Evolutionary conservation across 1,284 basidiomycete genomes (phyloP).

Genomic region (Coniferiporia sulphurascens): DNA sequence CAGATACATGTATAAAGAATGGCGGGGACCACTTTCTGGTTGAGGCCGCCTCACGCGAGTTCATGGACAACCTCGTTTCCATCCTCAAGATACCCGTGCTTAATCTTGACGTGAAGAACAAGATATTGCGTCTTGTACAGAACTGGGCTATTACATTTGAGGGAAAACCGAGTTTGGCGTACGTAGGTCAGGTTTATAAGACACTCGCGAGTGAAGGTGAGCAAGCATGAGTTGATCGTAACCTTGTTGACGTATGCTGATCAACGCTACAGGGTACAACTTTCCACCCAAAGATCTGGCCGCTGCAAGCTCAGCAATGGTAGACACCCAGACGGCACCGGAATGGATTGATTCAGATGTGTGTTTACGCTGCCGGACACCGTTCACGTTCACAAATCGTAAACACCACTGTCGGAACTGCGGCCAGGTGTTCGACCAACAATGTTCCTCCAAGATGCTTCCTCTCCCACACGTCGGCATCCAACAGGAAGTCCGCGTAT

Average conservation of each 20-base stretch:
- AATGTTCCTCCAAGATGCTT: slow-evolving; percentile 84
- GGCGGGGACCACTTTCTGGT: slow-evolving; percentile 89
- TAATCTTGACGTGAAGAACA: slow-evolving; percentile 82
- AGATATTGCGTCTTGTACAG: slow-evolving; percentile 78
- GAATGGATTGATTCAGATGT: slow-evolving; percentile 97
- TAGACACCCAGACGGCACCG: slow-evolving; percentile 84
- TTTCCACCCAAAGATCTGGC: slow-evolving; percentile 80
- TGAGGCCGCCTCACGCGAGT: slow-evolving; percentile 84
- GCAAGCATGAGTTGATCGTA: slow-evolving; percentile 18
- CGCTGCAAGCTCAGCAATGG: slow-evolving; percentile 72
- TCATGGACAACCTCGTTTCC: slow-evolving; percentile 88
- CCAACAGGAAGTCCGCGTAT: slow-evolving; percentile 89
- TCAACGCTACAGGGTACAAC: slow-evolving; percentile 51
- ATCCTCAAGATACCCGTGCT: slow-evolving; percentile 70
- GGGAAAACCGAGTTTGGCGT: slow-evolving; percentile 69
- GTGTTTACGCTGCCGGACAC: slow-evolving; percentile 87
- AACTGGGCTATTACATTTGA: slow-evolving; percentile 93
- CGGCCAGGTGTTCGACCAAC: slow-evolving; percentile 93
- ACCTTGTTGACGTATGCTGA: neutral
- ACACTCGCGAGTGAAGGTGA: slow-evolving; percentile 71
- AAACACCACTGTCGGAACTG: slow-evolving; percentile 99
- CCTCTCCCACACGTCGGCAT: slow-evolving; percentile 94
- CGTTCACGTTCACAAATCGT: slow-evolving; percentile 94
- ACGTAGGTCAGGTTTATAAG: slow-evolving; percentile 78
- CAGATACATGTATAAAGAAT: slow-evolving; percentile 96